Percentiles rank a stretch among this genome's conserved stretches.
These are phyloP conservation scores for Cladosporium sp. DNA, from an alignment of 2,329 filamentous ascomycete genomes.

Conservation along the genomic window DNA sequence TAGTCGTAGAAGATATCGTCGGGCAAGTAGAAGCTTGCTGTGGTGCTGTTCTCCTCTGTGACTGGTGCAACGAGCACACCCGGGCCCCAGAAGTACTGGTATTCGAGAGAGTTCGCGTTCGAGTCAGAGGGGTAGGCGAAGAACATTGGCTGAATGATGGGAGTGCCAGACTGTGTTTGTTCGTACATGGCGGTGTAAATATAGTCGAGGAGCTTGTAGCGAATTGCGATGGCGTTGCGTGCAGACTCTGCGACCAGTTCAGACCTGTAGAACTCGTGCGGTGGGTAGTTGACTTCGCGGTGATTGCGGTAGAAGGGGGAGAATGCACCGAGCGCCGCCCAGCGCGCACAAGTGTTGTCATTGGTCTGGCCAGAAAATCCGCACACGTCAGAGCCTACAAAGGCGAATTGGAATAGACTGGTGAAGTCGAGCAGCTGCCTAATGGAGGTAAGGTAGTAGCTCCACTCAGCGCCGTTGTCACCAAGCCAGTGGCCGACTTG, in stretches of 20 bases:
- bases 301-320: conserved; percentile 77
- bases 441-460: conserved; percentile 47
- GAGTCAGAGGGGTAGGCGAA: conserved; percentile 66
- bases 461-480: conserved; percentile 53
- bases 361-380: conserved; percentile 70
- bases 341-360: conserved; percentile 72
- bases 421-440: conserved; percentile 49
- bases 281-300: conserved; percentile 55
- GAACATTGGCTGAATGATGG: conserved; percentile 70
- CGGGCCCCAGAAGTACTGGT: conserved; percentile 63
- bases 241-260: conserved; percentile 63
- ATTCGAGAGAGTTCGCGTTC: conserved; percentile 54
- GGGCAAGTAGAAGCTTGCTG: conserved; percentile 59
- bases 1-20: conserved; percentile 63
- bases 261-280: conserved; percentile 76
- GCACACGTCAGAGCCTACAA: conserved; percentile 67
- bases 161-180: conserved; percentile 63
- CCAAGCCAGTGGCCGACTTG: conserved; percentile 64
- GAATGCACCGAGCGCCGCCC: conserved; percentile 73
- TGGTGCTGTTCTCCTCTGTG: conserved; percentile 53
- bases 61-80: conserved; percentile 60
- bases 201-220: conserved; percentile 79
- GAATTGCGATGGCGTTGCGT: conserved; percentile 67
- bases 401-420: conserved; percentile 51
- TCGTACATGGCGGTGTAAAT: conserved; percentile 71